A percentile compares a stretch with the other conserved stretches of the same genome.
Evolutionary conservation across 208 protist genomes (phyloP).

Genomic region (Crithidia bombi): DNA sequence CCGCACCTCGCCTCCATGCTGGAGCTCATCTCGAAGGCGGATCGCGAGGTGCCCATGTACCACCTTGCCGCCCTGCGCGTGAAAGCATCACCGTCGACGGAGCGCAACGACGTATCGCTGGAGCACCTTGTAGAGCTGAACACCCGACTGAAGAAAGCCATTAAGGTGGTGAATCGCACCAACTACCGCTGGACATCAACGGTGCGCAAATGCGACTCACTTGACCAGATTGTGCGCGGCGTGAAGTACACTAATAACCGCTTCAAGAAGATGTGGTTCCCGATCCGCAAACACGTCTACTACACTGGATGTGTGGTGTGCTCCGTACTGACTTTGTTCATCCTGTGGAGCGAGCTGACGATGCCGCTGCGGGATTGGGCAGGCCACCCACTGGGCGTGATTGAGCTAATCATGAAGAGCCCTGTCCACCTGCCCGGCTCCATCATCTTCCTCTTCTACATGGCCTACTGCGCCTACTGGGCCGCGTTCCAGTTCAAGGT

Average conservation of each 20-base stretch:
- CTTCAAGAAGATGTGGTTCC: constrained; percentile 74
- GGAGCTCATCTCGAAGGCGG: constrained; percentile 70
- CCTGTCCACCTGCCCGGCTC: constrained; percentile 76
- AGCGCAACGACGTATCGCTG: constrained; percentile 77
- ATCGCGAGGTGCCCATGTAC: constrained; percentile 83
- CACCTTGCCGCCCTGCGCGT: constrained; percentile 71
- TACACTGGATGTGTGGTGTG: constrained; percentile 53
- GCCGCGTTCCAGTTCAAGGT: constrained; percentile 91
- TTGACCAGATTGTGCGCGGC: constrained; percentile 74
- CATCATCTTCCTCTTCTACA: constrained; percentile 91
- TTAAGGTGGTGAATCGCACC: constrained; percentile 77
- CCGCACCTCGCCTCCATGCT: constrained; percentile 80
- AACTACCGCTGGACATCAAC: constrained; percentile 85
- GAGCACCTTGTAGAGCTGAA: constrained; percentile 80
- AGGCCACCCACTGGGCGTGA: constrained; percentile 59
- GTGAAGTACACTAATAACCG: constrained; percentile 58
- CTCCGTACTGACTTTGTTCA: constrained; percentile 70
- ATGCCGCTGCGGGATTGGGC: constrained; percentile 71
- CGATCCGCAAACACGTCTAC: constrained; percentile 68
- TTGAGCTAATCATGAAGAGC: constrained; percentile 80
- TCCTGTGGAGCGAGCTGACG: constrained; percentile 88
- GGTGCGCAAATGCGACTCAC: constrained; percentile 61
- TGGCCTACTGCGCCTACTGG: constrained; percentile 91
- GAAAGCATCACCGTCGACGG: constrained; percentile 33
- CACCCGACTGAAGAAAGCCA: constrained; percentile 75